These are phyloP conservation scores for Candolleomyces eurysporus DNA, from an alignment of 768 basidiomycete genomes.

Conservation along the genomic window DNA sequence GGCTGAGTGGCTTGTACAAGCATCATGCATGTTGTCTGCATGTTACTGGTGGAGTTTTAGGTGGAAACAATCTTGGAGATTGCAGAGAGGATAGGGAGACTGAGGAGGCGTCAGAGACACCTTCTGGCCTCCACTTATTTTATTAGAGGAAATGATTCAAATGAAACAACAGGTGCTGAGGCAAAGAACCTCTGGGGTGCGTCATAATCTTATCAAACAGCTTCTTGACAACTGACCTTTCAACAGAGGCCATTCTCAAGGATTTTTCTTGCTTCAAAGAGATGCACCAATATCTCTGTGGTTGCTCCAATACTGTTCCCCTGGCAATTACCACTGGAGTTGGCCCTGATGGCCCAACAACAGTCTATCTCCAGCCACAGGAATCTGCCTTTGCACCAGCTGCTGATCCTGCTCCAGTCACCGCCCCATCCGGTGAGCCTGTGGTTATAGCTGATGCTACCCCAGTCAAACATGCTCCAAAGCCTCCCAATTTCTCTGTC, in stretches of 20 bases:
- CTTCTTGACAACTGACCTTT: neutral
- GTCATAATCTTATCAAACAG: neutral
- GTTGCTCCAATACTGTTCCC: slow-evolving; percentile 23
- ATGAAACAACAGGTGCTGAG: slow-evolving; percentile 13
- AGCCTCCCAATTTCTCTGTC: neutral
- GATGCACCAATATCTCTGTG: slow-evolving; percentile 13
- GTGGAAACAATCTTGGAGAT: too few relatives aligned
- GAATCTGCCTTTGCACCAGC: neutral
- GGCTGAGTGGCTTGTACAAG: slow-evolving; percentile 12
- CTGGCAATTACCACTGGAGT: slow-evolving; percentile 25
- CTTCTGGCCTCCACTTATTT: neutral
- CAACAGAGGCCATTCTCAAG: slow-evolving; percentile 13
- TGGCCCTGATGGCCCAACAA: slow-evolving; percentile 20
- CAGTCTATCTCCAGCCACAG: slow-evolving; percentile 17
- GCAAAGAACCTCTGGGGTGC: slow-evolving; percentile 23
- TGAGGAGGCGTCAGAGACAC: neutral
- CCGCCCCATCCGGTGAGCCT: neutral
- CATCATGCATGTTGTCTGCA: slow-evolving; percentile 15
- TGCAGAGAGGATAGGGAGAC: neutral
- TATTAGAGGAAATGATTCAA: slow-evolving; percentile 15
- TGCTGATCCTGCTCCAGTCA: neutral
- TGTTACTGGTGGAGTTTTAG: slow-evolving; percentile 18
- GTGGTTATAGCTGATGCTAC: neutral
- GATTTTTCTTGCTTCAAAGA: slow-evolving; percentile 20
- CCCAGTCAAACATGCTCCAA: neutral